Evolutionary conservation across 192 early-diverging fungal species (phyloP), one percentile per base, ranked within the genome.

Genomic region (Coemansia sp.): DNA sequence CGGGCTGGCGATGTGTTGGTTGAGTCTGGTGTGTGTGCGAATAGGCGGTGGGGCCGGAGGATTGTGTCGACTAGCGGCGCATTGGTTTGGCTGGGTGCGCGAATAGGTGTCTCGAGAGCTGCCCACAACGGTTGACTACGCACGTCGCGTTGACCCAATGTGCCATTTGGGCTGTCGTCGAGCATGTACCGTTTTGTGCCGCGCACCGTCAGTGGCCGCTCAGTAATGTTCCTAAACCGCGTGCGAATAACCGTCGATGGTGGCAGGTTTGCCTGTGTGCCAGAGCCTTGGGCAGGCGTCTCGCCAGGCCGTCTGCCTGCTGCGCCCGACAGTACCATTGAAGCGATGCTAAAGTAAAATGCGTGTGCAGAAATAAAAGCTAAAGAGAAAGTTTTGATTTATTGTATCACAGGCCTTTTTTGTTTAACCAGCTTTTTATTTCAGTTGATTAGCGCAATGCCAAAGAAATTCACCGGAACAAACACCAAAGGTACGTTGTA

Each of bases 381-480:
- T 10, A 21, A 51, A 58, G 17, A 23, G 56, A 22, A 58, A 23
- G 49, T 12, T 35, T 35, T 21, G 21, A 21, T 21, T 21, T 35
- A 8, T 35, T 35, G 5, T 35, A 35, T 35, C 32, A 35, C 6
- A 35, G 1, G 6, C 32, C 7, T 35, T 35, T 35, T 35, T 35
- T 35, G 32, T 35, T 35, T 35, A 35, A 35, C 32, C 32, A 35
- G 32, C 32, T 35, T 8, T 35, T 45, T n/a, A n/a, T 15, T 45
- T 45, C 14, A 35, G 41, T 45, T 45, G 41, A 15, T 45, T 45
- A 2, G 37, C 12, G 58, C 19, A 66, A 86, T 86, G 84, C 63
- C 77, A 23, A 86, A 86, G 65, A 86, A 84, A 79, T 85, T 84
- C 72, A 39, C 41, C 14, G 84, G 83, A 25, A 78, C 74, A 56